Percentiles rank a stretch among this genome's conserved stretches.
These are phyloP conservation scores for Aspergillus oerlinghausenensis DNA, from an alignment of 2,329 filamentous ascomycete genomes.

Conservation along the genomic window DNA sequence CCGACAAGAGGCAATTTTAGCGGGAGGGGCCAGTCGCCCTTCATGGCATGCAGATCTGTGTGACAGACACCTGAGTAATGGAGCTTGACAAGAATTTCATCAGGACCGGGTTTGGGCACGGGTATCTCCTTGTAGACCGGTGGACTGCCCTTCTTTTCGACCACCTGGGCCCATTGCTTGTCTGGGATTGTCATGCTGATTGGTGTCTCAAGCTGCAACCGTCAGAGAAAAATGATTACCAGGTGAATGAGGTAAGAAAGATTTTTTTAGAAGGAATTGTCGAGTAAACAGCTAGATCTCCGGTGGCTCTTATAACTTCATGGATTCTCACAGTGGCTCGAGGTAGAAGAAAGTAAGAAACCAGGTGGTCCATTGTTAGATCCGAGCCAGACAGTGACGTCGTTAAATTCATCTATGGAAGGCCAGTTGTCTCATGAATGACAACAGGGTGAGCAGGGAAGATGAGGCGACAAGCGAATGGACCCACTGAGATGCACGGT, in stretches of 20 bases:
- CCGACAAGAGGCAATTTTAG: slow-evolving; percentile 82
- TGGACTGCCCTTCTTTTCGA: slow-evolving; percentile 74
- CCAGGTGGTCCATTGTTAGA: background rate
- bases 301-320: background rate
- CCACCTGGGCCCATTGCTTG: slow-evolving; percentile 87
- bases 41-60: slow-evolving; percentile 76
- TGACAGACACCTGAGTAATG: slow-evolving; percentile 89
- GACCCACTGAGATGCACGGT: background rate
- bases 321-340: background rate
- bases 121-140: slow-evolving; percentile 59
- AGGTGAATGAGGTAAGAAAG: background rate
- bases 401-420: background rate
- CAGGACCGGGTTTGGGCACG: slow-evolving; percentile 73
- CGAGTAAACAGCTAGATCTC: background rate
- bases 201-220: background rate
- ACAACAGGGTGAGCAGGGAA: background rate
- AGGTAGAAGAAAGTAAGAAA: background rate
- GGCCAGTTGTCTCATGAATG: background rate
- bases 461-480: background rate
- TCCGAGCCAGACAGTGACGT: background rate
- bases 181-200: slow-evolving; percentile 58
- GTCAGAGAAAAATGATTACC: background rate
- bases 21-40: slow-evolving; percentile 84
- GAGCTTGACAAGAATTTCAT: slow-evolving; percentile 89
- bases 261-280: background rate